These are phyloP conservation scores for Marchantia polymorpha DNA, from an alignment of 225 moss, liverwort and hornwort species.

Conservation along the genomic window DNA sequence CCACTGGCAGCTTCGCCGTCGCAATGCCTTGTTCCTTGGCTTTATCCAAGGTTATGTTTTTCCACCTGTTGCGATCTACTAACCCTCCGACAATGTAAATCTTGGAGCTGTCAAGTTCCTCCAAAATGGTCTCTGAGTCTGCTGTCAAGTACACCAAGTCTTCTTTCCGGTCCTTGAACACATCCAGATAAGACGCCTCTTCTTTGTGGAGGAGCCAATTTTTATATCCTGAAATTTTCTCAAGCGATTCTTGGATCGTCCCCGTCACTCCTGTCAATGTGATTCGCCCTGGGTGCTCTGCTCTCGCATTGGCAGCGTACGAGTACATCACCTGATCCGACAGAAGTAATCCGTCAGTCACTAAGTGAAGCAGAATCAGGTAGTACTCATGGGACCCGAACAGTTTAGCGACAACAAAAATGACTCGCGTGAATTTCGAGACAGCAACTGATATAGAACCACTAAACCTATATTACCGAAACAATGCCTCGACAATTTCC, in stretches of 20 bases:
- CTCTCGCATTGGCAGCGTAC: conserved; percentile 84
- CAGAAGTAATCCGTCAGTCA: neutral
- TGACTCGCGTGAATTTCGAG: no score
- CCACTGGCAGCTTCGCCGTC: conserved; percentile 88
- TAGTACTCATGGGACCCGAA: neutral
- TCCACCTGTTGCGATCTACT: conserved; percentile 95
- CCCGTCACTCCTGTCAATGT: conserved; percentile 80
- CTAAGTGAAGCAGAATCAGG: neutral
- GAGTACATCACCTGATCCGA: conserved; percentile 79
- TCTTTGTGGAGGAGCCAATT: conserved; percentile 95
- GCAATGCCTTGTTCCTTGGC: conserved; percentile 73
- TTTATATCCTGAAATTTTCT: conserved; percentile 74
- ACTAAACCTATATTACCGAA: no score
- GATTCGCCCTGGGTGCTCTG: conserved; percentile 65
- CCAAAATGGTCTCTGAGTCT: conserved; percentile 68
- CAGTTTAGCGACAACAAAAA: neutral
- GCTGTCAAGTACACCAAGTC: conserved; percentile 97
- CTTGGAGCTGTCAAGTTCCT: conserved; percentile 65
- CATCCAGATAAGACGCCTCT: conserved; percentile 70
- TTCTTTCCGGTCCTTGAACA: conserved; percentile 60
- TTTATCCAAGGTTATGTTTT: conserved; percentile 90
- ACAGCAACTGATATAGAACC: no score
- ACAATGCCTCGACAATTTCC: no score
- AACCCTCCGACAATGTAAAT: conserved; percentile 94
- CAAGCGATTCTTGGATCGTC: conserved; percentile 59